Base-by-base conservation (phyloP, 2,329 filamentous ascomycete species). In the Fusarium denticulatum region DNA sequence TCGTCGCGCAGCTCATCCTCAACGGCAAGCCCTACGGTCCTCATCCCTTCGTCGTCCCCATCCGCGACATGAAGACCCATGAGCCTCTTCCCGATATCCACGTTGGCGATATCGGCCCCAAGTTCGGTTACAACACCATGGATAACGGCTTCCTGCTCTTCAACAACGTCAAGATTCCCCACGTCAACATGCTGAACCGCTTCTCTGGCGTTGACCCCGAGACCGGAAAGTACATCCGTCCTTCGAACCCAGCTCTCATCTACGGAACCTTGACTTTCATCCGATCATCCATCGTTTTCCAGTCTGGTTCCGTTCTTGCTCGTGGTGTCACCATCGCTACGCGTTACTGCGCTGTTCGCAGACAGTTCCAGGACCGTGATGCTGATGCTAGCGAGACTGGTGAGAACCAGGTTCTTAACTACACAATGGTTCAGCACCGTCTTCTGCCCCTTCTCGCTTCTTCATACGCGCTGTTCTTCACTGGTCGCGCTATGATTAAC, bases 91-190 rank as follows among this genome's bases (percentile, higher is more conserved):
- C 91, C 55, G 91, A 92, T 72, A 83, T 94, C 59, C 90, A 94
- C 77, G 90, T 95, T 30, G 93, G 93, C 50, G 93, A 95, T 74
- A 94, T 95, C 81, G 93, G 93, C 4, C 93, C 93, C 61, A 95
- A 95, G 81, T 92, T 93, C 72, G 92, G 92, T 15, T 94, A 93
- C 84, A 93, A 93, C 82, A 93, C 91, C 60, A 94, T 94, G 92
- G 93, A 95, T 81, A 95, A 95, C 75, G 93, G 93, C 3, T 95
- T 93, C 85, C 83, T 94, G 16, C 87, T 95, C 28, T 91, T 95
- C 82, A 94, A 94, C 83, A 85, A 94, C 24, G 86, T 93, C 61
- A 77, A 94, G 81, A 85, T 95, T 22, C 93, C 93, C 3, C 92
- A 95, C 79, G 83, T 90, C 73, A 92, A 90, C 83, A 93, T 95